Base-by-base conservation (phyloP, 257 asterid genomes). In the Solanum gracilifrons region DNA sequence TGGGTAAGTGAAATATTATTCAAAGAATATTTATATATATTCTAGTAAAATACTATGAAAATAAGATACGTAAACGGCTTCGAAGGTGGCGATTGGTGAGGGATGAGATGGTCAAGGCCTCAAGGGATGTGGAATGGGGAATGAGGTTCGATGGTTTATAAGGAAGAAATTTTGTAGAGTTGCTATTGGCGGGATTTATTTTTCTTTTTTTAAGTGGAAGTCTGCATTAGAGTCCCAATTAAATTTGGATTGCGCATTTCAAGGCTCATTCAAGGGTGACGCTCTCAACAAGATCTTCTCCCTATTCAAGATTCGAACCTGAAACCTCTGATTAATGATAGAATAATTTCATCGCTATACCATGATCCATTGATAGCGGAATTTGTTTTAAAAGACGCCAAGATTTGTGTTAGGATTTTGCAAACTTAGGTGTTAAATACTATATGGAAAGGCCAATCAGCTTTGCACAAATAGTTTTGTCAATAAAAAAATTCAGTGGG, bases 231-330 rank as follows among this genome's bases (percentile, higher is more conserved):
- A 51, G 23, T 7, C 4, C 1, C 9, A 1, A 51, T 0, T 16
- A 51, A 51, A 51, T 51, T 51, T 51, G 9, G 0, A 51, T 51
- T 0, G 0, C n/a, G 0, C 0, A 16, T 51, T 16, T 0, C 0
- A 51, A 51, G 0, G 4, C 23, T 2, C 0, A 51, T 51, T 16
- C 1, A 0, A 16, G 4, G 23, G 4, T 51, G 23, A 16, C 23
- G 0, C 23, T 51, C 9, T 0, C 9, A 43, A 43, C 0, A 43
- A 43, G 2, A 43, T 43, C 6, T 13, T 43, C 6, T 4, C 13
- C 18, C 13, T 13, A 43, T 43, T 13, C 55, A 43, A 4, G 16
- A 16, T 16, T 16, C 4, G 9, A 51, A 5, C 9, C 0, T 51
- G 3, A 51, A 51, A 46, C 0, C 1, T 51, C 1, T 51, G 4